These are phyloP conservation scores for Colletotrichum scovillei DNA, from an alignment of 2,329 filamentous ascomycete species.

Conservation along the genomic window DNA sequence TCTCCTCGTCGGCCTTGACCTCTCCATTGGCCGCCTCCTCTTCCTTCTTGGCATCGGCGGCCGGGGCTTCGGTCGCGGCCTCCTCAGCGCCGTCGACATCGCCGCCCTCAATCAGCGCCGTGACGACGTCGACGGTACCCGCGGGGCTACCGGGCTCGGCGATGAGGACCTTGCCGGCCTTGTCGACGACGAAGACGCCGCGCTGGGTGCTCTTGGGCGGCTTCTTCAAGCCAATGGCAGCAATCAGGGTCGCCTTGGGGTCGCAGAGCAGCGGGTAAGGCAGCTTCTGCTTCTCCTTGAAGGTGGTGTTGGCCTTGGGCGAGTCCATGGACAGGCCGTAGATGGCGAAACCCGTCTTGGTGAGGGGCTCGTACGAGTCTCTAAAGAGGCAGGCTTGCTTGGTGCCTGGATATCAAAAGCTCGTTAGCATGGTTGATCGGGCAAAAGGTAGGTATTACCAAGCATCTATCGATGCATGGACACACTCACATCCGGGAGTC, in stretches of 20 bases:
- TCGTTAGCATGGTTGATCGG: conserved; percentile 1
- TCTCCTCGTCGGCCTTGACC: conserved; percentile 38
- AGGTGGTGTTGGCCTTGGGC: conserved; percentile 91
- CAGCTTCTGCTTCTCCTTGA: conserved; percentile 91
- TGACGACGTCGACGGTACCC: conserved; percentile 81
- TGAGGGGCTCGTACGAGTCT: conserved; percentile 82
- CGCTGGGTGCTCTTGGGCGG: conserved; percentile 81
- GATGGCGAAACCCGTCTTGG: conserved; percentile 82
- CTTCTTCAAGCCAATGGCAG: conserved; percentile 91
- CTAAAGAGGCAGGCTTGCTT: conserved; percentile 94
- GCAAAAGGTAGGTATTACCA: background rate
- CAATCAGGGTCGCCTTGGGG: conserved; percentile 77
- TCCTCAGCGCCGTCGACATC: conserved; percentile 56
- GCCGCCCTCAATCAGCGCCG: conserved; percentile 69
- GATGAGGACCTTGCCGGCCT: conserved; percentile 82
- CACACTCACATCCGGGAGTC: conserved; percentile 89
- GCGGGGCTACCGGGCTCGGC: conserved; percentile 81
- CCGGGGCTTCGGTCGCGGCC: conserved; percentile 39
- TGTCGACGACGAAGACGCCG: conserved; percentile 89
- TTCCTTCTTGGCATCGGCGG: conserved; percentile 41
- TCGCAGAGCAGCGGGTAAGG: conserved; percentile 93
- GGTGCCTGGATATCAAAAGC: conserved; percentile 72
- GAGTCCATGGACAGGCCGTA: conserved; percentile 91
- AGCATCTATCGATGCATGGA: background rate
- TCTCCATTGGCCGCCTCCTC: conserved; percentile 44